These are phyloP conservation scores for Cryptococcus deneoformans DNA, from an alignment of 1,284 basidiomycete species.

Conservation along the genomic window DNA sequence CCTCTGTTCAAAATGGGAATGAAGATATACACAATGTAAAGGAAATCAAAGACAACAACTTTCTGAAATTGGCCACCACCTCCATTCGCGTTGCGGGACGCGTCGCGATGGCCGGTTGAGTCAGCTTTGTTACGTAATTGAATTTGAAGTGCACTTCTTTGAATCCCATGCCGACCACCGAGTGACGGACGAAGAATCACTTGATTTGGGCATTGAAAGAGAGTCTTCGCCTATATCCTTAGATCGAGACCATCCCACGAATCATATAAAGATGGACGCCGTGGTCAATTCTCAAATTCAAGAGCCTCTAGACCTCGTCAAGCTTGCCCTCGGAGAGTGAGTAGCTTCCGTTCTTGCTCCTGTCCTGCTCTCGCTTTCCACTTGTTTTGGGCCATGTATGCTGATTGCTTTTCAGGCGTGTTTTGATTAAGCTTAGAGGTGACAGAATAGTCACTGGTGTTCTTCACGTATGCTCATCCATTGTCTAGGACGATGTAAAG, in stretches of 20 bases:
- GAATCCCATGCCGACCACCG: neutral
- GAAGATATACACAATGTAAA: neutral
- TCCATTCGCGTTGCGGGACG: neutral
- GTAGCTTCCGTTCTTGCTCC: slow-evolving; percentile 36
- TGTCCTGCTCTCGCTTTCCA: slow-evolving; percentile 50
- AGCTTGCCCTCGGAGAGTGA: slow-evolving; percentile 91
- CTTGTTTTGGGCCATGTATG: neutral
- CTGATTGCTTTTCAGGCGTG: slow-evolving; percentile 31
- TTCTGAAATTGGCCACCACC: neutral
- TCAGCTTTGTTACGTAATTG: neutral
- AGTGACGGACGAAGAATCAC: neutral
- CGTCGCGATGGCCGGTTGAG: neutral
- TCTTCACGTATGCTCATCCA: slow-evolving; percentile 68
- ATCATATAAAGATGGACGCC: slow-evolving; percentile 51
- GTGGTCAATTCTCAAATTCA: slow-evolving; percentile 66
- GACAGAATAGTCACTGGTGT: slow-evolving; percentile 91
- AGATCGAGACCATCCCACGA: neutral
- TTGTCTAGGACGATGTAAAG: neutral
- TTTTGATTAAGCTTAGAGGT: slow-evolving; percentile 75
- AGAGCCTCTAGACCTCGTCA: slow-evolving; percentile 97
- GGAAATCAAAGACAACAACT: neutral
- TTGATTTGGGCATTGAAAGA: neutral
- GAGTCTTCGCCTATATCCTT: too few relatives aligned
- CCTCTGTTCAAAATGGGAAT: neutral
- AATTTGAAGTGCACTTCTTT: neutral